These are phyloP conservation scores for Kazachstania sp. DNA, from an alignment of 1,139 yeast species.

Conservation along the genomic window DNA sequence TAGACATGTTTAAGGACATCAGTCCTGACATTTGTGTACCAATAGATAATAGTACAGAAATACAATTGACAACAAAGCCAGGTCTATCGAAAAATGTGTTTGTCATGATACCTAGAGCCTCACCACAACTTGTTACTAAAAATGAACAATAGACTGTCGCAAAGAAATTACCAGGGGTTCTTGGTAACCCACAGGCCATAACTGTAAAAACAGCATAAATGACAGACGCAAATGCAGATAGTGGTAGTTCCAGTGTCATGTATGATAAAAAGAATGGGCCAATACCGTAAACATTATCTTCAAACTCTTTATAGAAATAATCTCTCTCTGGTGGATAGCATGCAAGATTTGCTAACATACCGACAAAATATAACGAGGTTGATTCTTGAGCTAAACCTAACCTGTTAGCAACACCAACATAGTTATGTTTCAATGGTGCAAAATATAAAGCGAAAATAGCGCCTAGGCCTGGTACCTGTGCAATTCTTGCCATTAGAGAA, in stretches of 20 bases:
- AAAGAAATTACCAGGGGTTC: slow-evolving; percentile 59
- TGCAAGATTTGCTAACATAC: slow-evolving; percentile 69
- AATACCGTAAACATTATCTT: slow-evolving; percentile 64
- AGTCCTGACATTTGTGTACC: slow-evolving; percentile 85
- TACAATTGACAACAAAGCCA: slow-evolving; percentile 69
- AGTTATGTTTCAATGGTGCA: slow-evolving; percentile 55
- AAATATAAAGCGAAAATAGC: slow-evolving; percentile 60
- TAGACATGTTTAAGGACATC: slow-evolving; percentile 67
- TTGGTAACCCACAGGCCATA: slow-evolving; percentile 66
- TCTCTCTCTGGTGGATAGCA: slow-evolving; percentile 67
- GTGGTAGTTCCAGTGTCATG: slow-evolving; percentile 61
- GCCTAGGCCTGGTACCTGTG: slow-evolving; percentile 59
- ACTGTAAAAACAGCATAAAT: slow-evolving; percentile 55
- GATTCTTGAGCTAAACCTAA: slow-evolving; percentile 72
- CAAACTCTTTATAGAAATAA: slow-evolving; percentile 69
- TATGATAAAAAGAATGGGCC: slow-evolving; percentile 59
- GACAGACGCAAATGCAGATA: slow-evolving; percentile 54
- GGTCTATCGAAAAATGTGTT: slow-evolving; percentile 67
- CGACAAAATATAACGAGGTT: slow-evolving; percentile 64
- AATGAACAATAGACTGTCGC: slow-evolving; percentile 50
- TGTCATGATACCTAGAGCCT: slow-evolving; percentile 70
- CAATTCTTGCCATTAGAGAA: slow-evolving; percentile 55
- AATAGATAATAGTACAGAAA: slow-evolving; percentile 53
- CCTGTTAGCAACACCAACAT: slow-evolving; percentile 55
- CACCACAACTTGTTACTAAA: slow-evolving; percentile 64